Evolutionary conservation across 176 grass and related monocot genomes (phyloP).

Genomic region (Zea luxurians): DNA sequence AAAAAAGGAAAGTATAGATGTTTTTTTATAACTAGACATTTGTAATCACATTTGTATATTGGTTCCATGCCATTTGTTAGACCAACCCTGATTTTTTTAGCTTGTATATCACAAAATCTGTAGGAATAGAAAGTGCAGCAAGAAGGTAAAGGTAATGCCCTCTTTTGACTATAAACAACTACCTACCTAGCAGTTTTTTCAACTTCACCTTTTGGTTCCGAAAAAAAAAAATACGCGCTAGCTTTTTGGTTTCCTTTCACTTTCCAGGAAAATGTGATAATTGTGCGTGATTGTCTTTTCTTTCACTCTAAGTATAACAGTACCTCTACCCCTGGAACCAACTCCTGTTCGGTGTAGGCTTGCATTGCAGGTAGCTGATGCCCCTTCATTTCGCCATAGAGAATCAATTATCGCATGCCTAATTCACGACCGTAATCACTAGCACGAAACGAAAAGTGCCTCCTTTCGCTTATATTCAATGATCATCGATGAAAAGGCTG

Average conservation of each 20-base stretch:
- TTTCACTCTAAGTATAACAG: conserved; percentile 15
- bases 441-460: background rate
- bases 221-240: no score
- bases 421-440: conserved; percentile 6
- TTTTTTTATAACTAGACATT: background rate
- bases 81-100: background rate
- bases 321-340: background rate
- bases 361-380: background rate
- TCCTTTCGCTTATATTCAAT: background rate
- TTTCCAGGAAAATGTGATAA: conserved; percentile 6
- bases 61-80: background rate
- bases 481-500: conserved; percentile 16
- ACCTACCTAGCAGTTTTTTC: background rate
- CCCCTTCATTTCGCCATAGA: background rate
- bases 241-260: background rate
- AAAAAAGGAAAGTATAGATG: background rate
- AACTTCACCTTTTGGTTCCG: background rate
- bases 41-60: background rate
- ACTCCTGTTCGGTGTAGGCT: conserved; percentile 2
- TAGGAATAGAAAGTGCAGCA: background rate
- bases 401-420: background rate
- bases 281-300: background rate
- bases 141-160: background rate
- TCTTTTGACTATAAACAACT: background rate
- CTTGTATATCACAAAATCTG: conserved; percentile 1